Evolutionary conservation across 495 filamentous ascomycete genomes (phyloP).

Genomic region (Talaromyces wortmannii): DNA sequence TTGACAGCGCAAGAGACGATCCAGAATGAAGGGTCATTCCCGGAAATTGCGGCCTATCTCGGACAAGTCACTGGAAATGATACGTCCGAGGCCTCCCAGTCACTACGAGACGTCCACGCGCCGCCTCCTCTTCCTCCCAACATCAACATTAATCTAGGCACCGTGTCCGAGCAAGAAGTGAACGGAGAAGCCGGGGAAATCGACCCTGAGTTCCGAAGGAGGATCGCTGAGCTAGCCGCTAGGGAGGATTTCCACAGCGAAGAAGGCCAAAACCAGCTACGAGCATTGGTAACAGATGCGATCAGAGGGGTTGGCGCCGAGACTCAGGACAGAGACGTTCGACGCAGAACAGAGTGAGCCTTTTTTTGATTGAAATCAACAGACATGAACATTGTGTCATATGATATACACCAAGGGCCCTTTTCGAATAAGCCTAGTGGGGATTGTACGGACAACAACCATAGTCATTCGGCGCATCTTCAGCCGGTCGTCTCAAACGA

Average conservation of each 20-base stretch:
- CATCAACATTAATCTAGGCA: constrained; percentile 58
- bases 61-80: constrained; percentile 12
- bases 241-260: constrained; percentile 66
- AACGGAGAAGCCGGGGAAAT: constrained; percentile 33
- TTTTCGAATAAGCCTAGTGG: too few relatives aligned
- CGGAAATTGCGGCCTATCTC: constrained; percentile 62
- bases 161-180: constrained; percentile 54
- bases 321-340: constrained; percentile 51
- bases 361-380: not conserved
- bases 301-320: constrained; percentile 45
- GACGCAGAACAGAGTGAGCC: constrained; percentile 50
- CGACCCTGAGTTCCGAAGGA: constrained; percentile 64
- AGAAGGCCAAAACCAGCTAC: constrained; percentile 61
- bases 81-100: constrained; percentile 12
- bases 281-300: constrained; percentile 63
- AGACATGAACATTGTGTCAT: not conserved
- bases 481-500: too few relatives aligned
- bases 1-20: constrained; percentile 67
- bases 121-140: constrained; percentile 57
- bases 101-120: constrained; percentile 13
- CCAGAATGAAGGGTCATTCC: constrained; percentile 61
- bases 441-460: not conserved
- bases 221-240: constrained; percentile 71
- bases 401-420: not conserved
- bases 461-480: too few relatives aligned